These are phyloP conservation scores for Acidiella bohemica DNA, from an alignment of 495 filamentous ascomycete species.

Conservation along the genomic window DNA sequence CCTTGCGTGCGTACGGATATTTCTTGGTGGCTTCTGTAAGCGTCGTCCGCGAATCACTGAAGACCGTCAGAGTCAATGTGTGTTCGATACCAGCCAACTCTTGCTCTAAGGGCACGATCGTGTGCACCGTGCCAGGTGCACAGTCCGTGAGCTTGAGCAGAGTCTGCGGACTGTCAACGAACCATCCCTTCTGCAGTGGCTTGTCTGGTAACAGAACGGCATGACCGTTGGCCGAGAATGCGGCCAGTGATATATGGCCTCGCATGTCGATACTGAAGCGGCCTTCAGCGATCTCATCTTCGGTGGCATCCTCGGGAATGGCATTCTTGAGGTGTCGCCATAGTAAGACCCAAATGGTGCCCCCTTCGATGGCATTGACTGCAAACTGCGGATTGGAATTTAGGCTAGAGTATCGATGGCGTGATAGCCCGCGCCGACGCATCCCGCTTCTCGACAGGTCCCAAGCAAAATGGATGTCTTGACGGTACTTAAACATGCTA, in stretches of 20 bases:
- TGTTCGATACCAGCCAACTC: conserved; percentile 54
- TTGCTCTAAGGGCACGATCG: conserved; percentile 66
- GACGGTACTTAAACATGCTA: conserved; percentile 58
- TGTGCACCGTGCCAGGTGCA: conserved; percentile 46
- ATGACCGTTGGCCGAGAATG: conserved; percentile 60
- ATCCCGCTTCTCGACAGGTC: conserved; percentile 48
- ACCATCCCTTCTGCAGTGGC: conserved; percentile 56
- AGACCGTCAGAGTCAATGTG: conserved; percentile 71
- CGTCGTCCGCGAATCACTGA: conserved; percentile 47
- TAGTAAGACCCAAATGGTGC: conserved; percentile 69
- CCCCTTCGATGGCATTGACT: conserved; percentile 42
- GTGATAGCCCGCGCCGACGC: conserved; percentile 9
- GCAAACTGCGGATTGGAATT: conserved; percentile 55
- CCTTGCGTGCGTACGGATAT: conserved; percentile 41
- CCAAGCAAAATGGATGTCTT: conserved; percentile 89
- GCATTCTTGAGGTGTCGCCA: conserved; percentile 58
- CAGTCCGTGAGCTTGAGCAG: conserved; percentile 59
- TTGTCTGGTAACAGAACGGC: conserved; percentile 59
- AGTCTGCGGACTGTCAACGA: conserved; percentile 86
- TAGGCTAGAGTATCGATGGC: too few relatives aligned
- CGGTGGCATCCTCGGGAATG: conserved; percentile 12
- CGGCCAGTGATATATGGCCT: conserved; percentile 77
- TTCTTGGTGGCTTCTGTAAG: conserved; percentile 47
- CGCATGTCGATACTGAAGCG: conserved; percentile 20
- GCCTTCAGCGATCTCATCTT: conserved; percentile 11